phyloP scores from a whole-genome alignment of 495 filamentous ascomycete species.

The Penicilliopsis zonata region DNA sequence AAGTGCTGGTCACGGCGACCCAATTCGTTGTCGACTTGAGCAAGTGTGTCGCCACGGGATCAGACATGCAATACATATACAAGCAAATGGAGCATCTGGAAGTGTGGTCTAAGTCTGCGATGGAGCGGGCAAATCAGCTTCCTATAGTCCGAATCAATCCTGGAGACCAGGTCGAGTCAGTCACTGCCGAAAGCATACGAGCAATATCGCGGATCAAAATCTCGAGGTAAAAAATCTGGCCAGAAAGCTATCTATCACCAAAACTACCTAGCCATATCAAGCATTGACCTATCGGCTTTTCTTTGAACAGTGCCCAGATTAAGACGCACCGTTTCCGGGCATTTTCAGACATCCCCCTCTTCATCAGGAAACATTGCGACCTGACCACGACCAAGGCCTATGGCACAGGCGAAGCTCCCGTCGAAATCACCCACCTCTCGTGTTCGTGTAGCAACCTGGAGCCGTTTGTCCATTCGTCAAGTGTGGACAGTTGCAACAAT shows the following conservation, averaged over 20 bases:
- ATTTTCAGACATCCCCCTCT: constrained; percentile 48
- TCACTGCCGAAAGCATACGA: constrained; percentile 37
- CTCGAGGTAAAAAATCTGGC: constrained; percentile 34
- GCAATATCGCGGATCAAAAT: constrained; percentile 46
- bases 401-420: constrained; percentile 11
- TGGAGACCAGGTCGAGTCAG: constrained; percentile 30
- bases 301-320: constrained; percentile 39
- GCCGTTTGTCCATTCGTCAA: constrained; percentile 19
- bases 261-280: no score
- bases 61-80: constrained; percentile 33
- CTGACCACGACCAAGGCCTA: constrained; percentile 25
- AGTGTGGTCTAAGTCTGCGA: constrained; percentile 32
- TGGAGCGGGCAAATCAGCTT: constrained; percentile 34
- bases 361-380: constrained; percentile 47
- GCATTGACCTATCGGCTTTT: not conserved
- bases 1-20: constrained; percentile 42
- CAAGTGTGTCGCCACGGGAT: constrained; percentile 23
- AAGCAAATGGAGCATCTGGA: constrained; percentile 46
- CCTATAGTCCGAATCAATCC: constrained; percentile 22
- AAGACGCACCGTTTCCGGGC: constrained; percentile 49
- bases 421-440: constrained; percentile 13
- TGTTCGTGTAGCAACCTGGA: constrained; percentile 22
- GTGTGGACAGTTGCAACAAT: no score
- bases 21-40: constrained; percentile 44
- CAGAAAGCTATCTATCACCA: no score